Evolutionary conservation across 305 asterid species (phyloP), one percentile per base, ranked within the genome.

Genomic region (Lippia alba): DNA sequence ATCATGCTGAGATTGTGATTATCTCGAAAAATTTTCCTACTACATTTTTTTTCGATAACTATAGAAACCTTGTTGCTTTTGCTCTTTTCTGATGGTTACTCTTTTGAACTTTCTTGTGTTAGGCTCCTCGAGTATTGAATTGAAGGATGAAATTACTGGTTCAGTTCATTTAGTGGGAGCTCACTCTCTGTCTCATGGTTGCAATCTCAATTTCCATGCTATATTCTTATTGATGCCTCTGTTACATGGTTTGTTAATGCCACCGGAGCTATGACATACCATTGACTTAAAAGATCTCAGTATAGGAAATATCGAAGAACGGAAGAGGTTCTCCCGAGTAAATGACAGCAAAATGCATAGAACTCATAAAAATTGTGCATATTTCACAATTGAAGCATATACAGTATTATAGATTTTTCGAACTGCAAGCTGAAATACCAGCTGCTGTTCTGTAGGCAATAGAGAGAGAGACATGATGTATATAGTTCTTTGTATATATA

Each of bases 101-200:
- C 32, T 61, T 66, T 24, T 36, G 59, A 33, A 67, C 45, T 46
- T 70, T 59, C 71, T 73, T 66, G 11, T 61, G 64, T 24, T 87
- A 94, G 99, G 99, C 81, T 94, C 99, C 3, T 91, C 99, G 11
- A 90, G 90, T 76, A 94, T 94, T 67, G 82, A 85, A 58, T 70
- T 91, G 88, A 94, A 94, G 94, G 97, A 94, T 71, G 99, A 94
- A 72, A 81, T 94, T 51, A 94, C 99, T 0, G 99, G 99, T 55
- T 94, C 96, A 12, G 97, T 94, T 51, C 99, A 90, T 85, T 86
- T 94, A 17, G 99, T 94, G 10, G 99, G 99, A 63, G 96, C 99
- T 74, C 99, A 91, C 83, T 81, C 88, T 34, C 73, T 94, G 50
- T 71, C 95, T 12, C 56, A 50, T 57, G 86, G 87, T 56, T 78